A percentile compares a stretch with the other conserved stretches of the same genome.
phyloP scores from a whole-genome alignment of 176 grass and related monocot genomes.

The Stipa capillata region DNA sequence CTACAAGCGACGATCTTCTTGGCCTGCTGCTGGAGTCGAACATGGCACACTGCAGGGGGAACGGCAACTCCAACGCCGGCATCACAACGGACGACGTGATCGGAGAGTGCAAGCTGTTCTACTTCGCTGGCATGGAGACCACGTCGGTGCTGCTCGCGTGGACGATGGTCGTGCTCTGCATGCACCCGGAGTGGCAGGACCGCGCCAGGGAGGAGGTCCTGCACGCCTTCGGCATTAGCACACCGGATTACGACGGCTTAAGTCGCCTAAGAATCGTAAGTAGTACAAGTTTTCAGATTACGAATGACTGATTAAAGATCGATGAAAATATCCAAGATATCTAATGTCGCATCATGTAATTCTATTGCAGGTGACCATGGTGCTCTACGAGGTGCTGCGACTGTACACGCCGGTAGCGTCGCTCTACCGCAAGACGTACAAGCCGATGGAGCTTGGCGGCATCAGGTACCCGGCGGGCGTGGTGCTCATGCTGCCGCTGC shows the following conservation, averaged over 20 bases:
- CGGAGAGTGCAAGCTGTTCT: slow-evolving; percentile 84
- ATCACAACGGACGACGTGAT: slow-evolving; percentile 63
- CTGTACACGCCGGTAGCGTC: slow-evolving; percentile 38
- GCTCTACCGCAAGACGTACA: slow-evolving; percentile 18
- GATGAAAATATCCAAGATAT: not conserved
- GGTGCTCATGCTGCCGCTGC: slow-evolving; percentile 31
- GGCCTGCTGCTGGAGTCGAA: slow-evolving; percentile 60
- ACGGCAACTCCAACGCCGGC: slow-evolving; percentile 1
- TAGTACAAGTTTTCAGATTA: not conserved
- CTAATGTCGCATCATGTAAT: not conserved
- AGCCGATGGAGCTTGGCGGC: slow-evolving; percentile 45
- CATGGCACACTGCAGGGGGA: slow-evolving; percentile 16
- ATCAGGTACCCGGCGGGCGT: slow-evolving; percentile 42
- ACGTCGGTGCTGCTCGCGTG: slow-evolving; percentile 69
- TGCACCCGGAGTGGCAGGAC: slow-evolving; percentile 82
- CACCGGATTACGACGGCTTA: slow-evolving; percentile 52
- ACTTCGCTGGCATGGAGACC: slow-evolving; percentile 80
- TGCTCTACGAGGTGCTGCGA: slow-evolving; percentile 66
- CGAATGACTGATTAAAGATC: not conserved
- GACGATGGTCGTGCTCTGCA: slow-evolving; percentile 58
- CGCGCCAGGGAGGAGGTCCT: slow-evolving; percentile 63
- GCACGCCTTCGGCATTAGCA: slow-evolving; percentile 20
- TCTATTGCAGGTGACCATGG: slow-evolving; percentile 49
- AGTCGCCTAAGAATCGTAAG: slow-evolving; percentile 51
- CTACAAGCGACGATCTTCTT: slow-evolving; percentile 31